Percentiles rank a stretch among this genome's conserved stretches.
phyloP scores from a whole-genome alignment of 225 moss, liverwort and hornwort genomes.

The Pseudisothecium myosuroides region DNA sequence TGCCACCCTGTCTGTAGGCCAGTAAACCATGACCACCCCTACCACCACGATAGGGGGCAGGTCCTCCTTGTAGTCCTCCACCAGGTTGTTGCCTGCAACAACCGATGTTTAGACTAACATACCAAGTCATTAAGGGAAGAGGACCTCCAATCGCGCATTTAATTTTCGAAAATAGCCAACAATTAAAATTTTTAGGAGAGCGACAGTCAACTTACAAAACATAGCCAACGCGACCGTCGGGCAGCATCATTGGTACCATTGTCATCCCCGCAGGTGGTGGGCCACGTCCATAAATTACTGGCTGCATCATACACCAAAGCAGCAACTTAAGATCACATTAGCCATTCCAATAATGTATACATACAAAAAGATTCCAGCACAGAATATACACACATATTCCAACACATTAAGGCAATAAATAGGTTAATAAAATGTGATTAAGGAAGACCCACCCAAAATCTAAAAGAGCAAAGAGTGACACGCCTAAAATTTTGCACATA shows the following conservation, averaged over 20 bases:
- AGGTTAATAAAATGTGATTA: neutral
- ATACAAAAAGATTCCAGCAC: neutral
- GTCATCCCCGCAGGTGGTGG: slow-evolving; percentile 98
- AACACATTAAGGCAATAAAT: neutral
- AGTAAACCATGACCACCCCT: slow-evolving; percentile 86
- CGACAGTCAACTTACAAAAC: slow-evolving; percentile 62
- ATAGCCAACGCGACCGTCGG: slow-evolving; percentile 97
- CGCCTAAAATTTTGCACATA: neutral
- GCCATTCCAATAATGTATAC: neutral
- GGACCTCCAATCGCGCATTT: neutral
- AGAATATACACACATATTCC: neutral
- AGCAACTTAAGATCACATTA: neutral
- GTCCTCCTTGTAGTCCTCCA: slow-evolving; percentile 77
- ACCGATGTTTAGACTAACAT: neutral
- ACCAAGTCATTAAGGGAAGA: neutral
- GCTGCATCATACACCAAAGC: slow-evolving; percentile 35
- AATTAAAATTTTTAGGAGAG: neutral
- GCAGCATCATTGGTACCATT: slow-evolving; percentile 99
- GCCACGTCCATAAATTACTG: slow-evolving; percentile 93
- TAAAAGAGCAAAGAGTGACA: neutral
- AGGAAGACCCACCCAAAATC: neutral
- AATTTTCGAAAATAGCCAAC: neutral
- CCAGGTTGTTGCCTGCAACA: slow-evolving; percentile 84
- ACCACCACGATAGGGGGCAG: slow-evolving; percentile 92
- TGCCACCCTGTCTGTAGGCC: slow-evolving; percentile 76